Base-by-base conservation (phyloP, 306 rosid species). In the Lathyrus sativus region DNA sequence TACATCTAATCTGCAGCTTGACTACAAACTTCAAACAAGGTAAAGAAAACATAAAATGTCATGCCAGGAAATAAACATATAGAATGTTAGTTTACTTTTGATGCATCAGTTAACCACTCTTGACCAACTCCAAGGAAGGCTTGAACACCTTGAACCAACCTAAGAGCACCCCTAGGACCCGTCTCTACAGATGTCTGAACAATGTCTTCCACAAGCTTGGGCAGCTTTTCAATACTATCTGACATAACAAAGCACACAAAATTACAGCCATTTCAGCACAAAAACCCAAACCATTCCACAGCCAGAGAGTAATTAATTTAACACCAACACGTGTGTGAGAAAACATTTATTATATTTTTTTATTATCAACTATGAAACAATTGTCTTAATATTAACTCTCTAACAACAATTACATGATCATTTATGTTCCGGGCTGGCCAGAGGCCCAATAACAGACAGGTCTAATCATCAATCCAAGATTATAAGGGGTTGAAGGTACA, bases 191-290 rank as follows among this genome's bases (percentile, higher is more conserved):
- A 88, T 67, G 97, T 93, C 78, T 82, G 88, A 38, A 90, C 80
- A 76, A 93, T 90, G 79, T 93, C 99, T 76, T 93, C 99, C 73
- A 93, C 83, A 78, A 93, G 81, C 75, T 85, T 90, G 35, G 99
- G 99, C 62, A 93, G 62, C 67, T 81, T 75, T 68, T 90, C 87
- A 0, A 85, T 49, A 37, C 90, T 81, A 77, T 86, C 99, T 93
- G 84, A 57, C 26, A 77, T 54, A 9, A 60, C 19, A 77, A 11
- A 60, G 11, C 53, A 70, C 48, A 56, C 68, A 75, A 63, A 63
- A 51, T 58, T 18, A 37, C 49, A 60, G 6, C 51, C 37, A 46
- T 19, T 41, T 43, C 62, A 74, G 58, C 53, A 17, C 15, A 49
- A 17, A 11, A 7, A n/a, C 3, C 12, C 8, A 10, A 28, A 46